Conservation (phyloP, 495 filamentous ascomycete species). For the Cercophora newfieldiana region DNA sequence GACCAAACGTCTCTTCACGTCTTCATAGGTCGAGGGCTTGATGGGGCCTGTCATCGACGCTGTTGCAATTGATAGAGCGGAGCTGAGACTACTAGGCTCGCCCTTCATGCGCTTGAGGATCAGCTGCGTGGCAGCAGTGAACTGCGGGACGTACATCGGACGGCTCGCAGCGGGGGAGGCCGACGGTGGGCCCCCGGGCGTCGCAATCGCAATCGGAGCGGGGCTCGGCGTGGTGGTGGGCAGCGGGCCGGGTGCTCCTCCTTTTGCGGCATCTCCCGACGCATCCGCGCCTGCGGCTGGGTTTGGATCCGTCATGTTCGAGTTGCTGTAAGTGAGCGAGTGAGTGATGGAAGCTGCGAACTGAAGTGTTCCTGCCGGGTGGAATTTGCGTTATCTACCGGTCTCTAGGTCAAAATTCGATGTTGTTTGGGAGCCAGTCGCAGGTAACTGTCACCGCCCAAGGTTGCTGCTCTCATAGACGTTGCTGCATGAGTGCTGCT, state of each 20-base stretch:
- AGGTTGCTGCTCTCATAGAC: too few species aligned
- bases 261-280: background rate
- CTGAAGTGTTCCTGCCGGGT: background rate
- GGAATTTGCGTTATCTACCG: too few species aligned
- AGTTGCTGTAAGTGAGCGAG: background rate
- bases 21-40: conserved; percentile 45
- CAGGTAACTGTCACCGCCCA: too few species aligned
- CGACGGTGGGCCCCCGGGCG: background rate
- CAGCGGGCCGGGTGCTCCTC: background rate
- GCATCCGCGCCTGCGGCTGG: background rate
- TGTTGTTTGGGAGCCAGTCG: too few species aligned
- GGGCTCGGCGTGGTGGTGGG: background rate
- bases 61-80: conserved; percentile 36
- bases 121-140: conserved; percentile 56
- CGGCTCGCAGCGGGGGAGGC: conserved; percentile 27
- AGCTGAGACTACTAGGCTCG: conserved; percentile 38
- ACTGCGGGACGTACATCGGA: conserved; percentile 51
- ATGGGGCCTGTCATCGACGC: conserved; percentile 30
- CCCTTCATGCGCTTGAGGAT: conserved; percentile 55
- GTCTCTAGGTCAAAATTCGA: too few species aligned
- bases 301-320: background rate
- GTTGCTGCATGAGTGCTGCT: background rate
- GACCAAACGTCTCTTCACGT: conserved; percentile 49
- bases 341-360: background rate
- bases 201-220: background rate